Percentiles rank a stretch among this genome's conserved stretches.
phyloP scores from a whole-genome alignment of 108 stramenopile genomes.

The Mediolabrus comicus region DNA sequence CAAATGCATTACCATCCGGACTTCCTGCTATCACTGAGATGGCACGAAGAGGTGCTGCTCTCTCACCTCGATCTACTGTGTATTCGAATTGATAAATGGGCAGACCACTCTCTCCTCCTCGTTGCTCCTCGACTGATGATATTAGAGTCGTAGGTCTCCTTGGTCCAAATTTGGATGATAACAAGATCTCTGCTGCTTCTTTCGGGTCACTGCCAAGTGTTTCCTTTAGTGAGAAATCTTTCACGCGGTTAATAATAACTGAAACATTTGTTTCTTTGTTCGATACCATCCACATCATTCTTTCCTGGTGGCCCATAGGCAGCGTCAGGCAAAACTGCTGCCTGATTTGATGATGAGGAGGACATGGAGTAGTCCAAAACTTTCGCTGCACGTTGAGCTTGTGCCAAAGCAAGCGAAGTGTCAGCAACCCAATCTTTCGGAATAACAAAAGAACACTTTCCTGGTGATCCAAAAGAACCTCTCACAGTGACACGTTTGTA shows the following conservation, averaged over 20 bases:
- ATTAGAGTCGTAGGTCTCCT: slow-evolving; percentile 53
- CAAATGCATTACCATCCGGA: slow-evolving; percentile 24
- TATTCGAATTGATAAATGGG: slow-evolving; percentile 74
- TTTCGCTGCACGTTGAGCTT: slow-evolving; percentile 54
- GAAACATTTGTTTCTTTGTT: slow-evolving; percentile 79
- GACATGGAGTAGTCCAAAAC: slow-evolving; percentile 65
- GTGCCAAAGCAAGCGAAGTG: slow-evolving; percentile 69
- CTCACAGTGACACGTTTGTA: slow-evolving; percentile 58
- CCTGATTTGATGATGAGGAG: neutral
- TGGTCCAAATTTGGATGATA: slow-evolving; percentile 59
- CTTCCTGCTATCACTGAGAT: slow-evolving; percentile 63
- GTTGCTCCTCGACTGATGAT: slow-evolving; percentile 42
- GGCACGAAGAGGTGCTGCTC: slow-evolving; percentile 56
- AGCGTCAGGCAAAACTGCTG: slow-evolving; percentile 43
- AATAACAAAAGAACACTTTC: slow-evolving; percentile 65
- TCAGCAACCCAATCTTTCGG: slow-evolving; percentile 87
- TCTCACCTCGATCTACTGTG: slow-evolving; percentile 60
- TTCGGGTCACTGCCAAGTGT: slow-evolving; percentile 53
- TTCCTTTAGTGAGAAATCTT: slow-evolving; percentile 54
- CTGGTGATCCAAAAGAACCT: slow-evolving; percentile 8
- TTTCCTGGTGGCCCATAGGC: slow-evolving; percentile 78
- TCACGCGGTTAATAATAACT: slow-evolving; percentile 48
- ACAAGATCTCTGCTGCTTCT: slow-evolving; percentile 53
- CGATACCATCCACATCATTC: slow-evolving; percentile 51
- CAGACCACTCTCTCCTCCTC: slow-evolving; percentile 15